Conservation (phyloP, 2,329 filamentous ascomycete genomes). For the Penicillium expansum region DNA sequence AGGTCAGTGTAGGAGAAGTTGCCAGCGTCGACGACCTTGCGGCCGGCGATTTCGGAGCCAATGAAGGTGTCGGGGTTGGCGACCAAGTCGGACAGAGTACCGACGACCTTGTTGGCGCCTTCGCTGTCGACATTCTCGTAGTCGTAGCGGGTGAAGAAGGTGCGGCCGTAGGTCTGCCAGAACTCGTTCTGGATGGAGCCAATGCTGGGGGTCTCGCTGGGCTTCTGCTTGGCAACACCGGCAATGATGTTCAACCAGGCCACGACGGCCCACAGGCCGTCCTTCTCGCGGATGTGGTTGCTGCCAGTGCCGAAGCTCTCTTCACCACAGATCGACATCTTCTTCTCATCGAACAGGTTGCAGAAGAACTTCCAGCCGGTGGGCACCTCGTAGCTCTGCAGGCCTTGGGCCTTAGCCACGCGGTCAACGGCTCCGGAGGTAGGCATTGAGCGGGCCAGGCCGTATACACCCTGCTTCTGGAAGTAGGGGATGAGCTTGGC, state of each 20-base stretch:
- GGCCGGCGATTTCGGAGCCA: slow-evolving; percentile 75
- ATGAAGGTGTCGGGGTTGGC: slow-evolving; percentile 71
- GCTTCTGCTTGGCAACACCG: slow-evolving; percentile 78
- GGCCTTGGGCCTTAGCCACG: slow-evolving; percentile 89
- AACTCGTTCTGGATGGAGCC: slow-evolving; percentile 95
- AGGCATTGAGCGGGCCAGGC: slow-evolving; percentile 94
- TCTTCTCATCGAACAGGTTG: slow-evolving; percentile 87
- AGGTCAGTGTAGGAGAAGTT: slow-evolving; percentile 99
- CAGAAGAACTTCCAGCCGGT: slow-evolving; percentile 99
- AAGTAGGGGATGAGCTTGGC: slow-evolving; percentile 97
- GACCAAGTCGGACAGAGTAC: slow-evolving; percentile 74
- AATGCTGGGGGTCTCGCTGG: slow-evolving; percentile 81
- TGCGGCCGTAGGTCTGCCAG: slow-evolving; percentile 93
- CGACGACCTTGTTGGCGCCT: slow-evolving; percentile 85
- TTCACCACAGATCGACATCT: slow-evolving; percentile 97
- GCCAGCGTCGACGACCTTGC: slow-evolving; percentile 82
- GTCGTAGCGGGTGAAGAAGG: slow-evolving; percentile 98
- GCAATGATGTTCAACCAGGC: slow-evolving; percentile 99
- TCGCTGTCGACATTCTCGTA: slow-evolving; percentile 94
- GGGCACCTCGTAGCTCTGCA: slow-evolving; percentile 92
- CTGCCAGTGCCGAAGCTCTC: slow-evolving; percentile 97
- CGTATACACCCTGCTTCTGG: slow-evolving; percentile 93
- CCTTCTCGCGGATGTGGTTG: slow-evolving; percentile 99
- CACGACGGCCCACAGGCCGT: slow-evolving; percentile 94
- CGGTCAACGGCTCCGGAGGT: slow-evolving; percentile 94